phyloP scores from a whole-genome alignment of 495 filamentous ascomycete genomes.

The Arthonia radiata region DNA sequence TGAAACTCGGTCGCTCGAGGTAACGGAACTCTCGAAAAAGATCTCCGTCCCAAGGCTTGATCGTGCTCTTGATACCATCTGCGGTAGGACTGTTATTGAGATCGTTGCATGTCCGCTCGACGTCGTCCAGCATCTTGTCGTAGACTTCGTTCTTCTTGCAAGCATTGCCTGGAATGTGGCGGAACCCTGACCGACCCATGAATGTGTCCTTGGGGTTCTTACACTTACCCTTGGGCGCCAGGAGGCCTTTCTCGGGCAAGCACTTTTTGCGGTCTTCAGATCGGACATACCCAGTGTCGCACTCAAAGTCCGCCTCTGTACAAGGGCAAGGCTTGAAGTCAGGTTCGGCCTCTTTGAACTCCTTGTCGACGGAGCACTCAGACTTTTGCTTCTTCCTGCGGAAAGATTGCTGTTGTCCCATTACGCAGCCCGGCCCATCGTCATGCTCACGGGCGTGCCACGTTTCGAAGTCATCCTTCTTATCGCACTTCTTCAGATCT shows the following conservation, averaged over 20 bases:
- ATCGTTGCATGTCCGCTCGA: conserved; percentile 21
- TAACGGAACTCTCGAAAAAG: conserved; percentile 44
- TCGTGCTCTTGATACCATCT: conserved; percentile 19
- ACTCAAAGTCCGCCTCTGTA: conserved; percentile 67
- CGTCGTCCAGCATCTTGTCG: conserved; percentile 22
- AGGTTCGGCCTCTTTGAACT: conserved; percentile 49
- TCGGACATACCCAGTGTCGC: conserved; percentile 65
- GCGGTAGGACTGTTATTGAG: neutral
- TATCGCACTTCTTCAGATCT: conserved; percentile 61
- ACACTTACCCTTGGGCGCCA: conserved; percentile 35
- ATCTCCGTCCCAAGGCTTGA: conserved; percentile 30
- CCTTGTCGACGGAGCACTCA: conserved; percentile 68
- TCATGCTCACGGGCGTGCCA: conserved; percentile 70
- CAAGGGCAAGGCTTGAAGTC: conserved; percentile 49
- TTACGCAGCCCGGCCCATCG: conserved; percentile 62
- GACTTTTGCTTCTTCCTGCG: conserved; percentile 56
- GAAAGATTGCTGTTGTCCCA: conserved; percentile 81
- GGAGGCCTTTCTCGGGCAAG: conserved; percentile 25
- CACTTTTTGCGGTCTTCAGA: conserved; percentile 41
- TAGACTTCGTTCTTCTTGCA: conserved; percentile 45
- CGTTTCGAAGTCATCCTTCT: conserved; percentile 54
- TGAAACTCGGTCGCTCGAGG: no score
- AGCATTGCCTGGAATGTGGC: conserved; percentile 72
- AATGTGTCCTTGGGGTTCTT: conserved; percentile 40
- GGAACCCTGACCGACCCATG: conserved; percentile 67